Conservation (phyloP, 768 basidiomycete species). For the Boletus rufocinnamomeus region DNA sequence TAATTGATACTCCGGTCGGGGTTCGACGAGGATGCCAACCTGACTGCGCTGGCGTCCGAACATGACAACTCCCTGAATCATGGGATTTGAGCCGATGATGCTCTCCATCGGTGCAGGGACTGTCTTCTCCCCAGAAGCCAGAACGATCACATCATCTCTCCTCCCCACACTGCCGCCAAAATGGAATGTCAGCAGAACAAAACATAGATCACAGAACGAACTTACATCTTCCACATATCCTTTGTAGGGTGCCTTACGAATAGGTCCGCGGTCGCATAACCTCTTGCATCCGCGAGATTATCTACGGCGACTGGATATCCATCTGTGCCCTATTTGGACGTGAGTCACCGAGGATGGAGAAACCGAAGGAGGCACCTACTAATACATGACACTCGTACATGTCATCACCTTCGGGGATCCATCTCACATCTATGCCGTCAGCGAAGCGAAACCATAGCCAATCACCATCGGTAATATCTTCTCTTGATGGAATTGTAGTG, state of each 20-base stretch:
- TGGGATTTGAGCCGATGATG: conserved; percentile 16
- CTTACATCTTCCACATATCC: conserved; percentile 21
- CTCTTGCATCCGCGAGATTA: conserved; percentile 40
- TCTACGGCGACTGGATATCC: conserved; percentile 8
- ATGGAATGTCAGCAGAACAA: neutral
- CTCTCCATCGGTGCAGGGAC: conserved; percentile 36
- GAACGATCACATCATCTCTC: conserved; percentile 35
- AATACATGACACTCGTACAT: conserved; percentile 40
- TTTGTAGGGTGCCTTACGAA: conserved; percentile 47
- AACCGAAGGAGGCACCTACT: conserved; percentile 19
- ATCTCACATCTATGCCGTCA: conserved; percentile 21
- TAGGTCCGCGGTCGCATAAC: conserved; percentile 44
- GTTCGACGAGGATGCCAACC: conserved; percentile 36
- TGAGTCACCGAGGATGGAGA: neutral
- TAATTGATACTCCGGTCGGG: conserved; percentile 13
- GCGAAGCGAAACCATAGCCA: conserved; percentile 19
- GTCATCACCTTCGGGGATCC: conserved; percentile 34
- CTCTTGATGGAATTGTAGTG: neutral
- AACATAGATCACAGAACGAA: neutral
- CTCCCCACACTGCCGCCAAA: conserved; percentile 37
- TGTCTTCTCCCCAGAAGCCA: conserved; percentile 35
- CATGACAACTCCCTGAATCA: conserved; percentile 27
- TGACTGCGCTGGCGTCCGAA: conserved; percentile 34
- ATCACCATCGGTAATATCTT: conserved; percentile 17
- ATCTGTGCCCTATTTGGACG: neutral